Conservation (phyloP, 768 basidiomycete genomes). For the Chalciporus piperatus region DNA sequence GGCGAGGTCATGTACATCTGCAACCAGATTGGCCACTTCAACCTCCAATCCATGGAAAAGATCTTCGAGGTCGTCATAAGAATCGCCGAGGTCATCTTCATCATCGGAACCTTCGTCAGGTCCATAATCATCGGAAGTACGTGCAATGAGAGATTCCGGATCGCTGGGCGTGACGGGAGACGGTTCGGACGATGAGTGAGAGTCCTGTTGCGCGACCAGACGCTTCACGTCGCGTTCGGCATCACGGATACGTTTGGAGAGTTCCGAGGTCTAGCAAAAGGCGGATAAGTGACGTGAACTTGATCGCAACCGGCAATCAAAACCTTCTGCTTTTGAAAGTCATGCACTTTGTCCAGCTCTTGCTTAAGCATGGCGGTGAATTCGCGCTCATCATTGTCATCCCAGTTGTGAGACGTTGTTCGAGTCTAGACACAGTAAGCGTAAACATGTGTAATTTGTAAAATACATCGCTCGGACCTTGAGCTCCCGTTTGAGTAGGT, state of each 20-base stretch:
- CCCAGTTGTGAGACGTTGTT: constrained; percentile 64
- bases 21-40: constrained; percentile 92
- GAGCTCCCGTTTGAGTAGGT: constrained; percentile 82
- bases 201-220: constrained; percentile 61
- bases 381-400: constrained; percentile 71
- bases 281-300: constrained; percentile 1
- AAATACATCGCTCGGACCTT: constrained; percentile 49
- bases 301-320: constrained; percentile 7
- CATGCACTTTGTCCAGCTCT: constrained; percentile 92
- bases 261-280: constrained; percentile 64
- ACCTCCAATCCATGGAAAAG: constrained; percentile 87
- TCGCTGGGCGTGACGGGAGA: constrained; percentile 37
- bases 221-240: constrained; percentile 80
- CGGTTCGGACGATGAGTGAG: constrained; percentile 22
- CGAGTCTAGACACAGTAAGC: constrained; percentile 34
- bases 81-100: constrained; percentile 49
- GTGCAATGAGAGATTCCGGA: constrained; percentile 53
- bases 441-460: background rate
- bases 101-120: constrained; percentile 72
- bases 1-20: constrained; percentile 88
- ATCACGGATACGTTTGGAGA: constrained; percentile 74
- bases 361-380: constrained; percentile 77
- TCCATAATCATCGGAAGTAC: constrained; percentile 39
- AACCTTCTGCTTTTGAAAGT: constrained; percentile 90
- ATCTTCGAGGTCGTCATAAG: constrained; percentile 77